Evolutionary conservation across 2,329 filamentous ascomycete genomes (phyloP), one percentile per base, ranked within the genome.

Genomic region (Fusarium proliferatum): DNA sequence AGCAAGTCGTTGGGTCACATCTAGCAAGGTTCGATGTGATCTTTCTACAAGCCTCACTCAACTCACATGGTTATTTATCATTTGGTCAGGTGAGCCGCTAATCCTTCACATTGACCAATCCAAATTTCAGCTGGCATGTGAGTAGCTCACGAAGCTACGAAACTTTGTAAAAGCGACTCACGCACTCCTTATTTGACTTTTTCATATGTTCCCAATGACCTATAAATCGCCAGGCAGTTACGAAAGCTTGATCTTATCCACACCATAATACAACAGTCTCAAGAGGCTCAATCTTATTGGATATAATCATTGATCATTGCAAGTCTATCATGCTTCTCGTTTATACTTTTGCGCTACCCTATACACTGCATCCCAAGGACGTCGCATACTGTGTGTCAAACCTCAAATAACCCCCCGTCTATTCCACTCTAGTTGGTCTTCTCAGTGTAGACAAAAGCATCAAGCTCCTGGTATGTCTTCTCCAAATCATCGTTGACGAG

Each of bases 401-500:
- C 67, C 48, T 41, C 53, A 45, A 42, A 49, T n/a, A 53, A 11
- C n/a, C 23, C 15, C 26, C 23, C 7, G 5, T 26, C 19, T 41
- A 30, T 19, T 41, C 15, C 39, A 15, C 7, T 41, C 57, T 53
- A 74, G 46, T 51, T 55, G 48, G 43, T 72, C 69, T 75, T 75
- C 59, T 71, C 69, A 11, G 59, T 53, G 76, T 85, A 87, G 61
- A 88, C 81, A 68, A 83, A 88, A 9, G 81, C 81, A 69, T 88
- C 89, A 28, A 90, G 79, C 77, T 89, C 82, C 79, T 83, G 82
- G 79, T 87, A 89, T 1, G 88, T 87, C 67, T 77, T 82, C 56
- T 87, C 85, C 26, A 88, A 80, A 76, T 88, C 79, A 61, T 84
- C 81, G 66, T 84, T 84, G 65, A 82, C 78, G 11, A 84, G 80